phyloP scores from a whole-genome alignment of 208 protist genomes.

The Trichomonas tenax region DNA sequence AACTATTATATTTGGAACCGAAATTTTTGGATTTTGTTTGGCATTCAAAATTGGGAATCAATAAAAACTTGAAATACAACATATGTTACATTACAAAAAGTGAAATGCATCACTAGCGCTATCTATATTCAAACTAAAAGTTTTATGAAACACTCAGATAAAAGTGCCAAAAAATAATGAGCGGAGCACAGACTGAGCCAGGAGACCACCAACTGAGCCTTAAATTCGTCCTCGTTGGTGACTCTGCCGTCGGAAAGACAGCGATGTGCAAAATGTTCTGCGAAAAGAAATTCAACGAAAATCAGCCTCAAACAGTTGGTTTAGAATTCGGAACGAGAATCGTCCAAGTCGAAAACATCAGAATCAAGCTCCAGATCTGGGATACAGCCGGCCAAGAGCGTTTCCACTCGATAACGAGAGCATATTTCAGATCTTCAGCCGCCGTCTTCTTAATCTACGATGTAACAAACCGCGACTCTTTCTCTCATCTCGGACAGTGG shows the following conservation, averaged over 20 bases:
- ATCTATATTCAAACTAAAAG: too few relatives aligned
- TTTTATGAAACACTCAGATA: too few relatives aligned
- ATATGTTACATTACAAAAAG: too few relatives aligned
- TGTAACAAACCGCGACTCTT: conserved; percentile 14
- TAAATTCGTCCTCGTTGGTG: neutral
- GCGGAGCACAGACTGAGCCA: neutral
- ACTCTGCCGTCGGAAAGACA: neutral
- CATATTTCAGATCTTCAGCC: neutral
- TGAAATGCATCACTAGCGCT: too few relatives aligned
- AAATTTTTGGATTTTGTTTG: too few relatives aligned
- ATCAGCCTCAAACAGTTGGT: conserved; percentile 13
- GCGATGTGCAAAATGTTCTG: neutral
- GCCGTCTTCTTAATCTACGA: neutral
- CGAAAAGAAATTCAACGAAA: neutral
- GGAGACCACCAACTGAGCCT: neutral
- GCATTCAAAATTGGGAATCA: too few relatives aligned
- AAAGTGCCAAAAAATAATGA: neutral
- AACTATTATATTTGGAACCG: too few relatives aligned
- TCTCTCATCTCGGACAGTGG: neutral
- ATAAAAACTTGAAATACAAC: too few relatives aligned
- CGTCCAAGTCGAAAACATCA: neutral
- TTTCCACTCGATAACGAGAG: neutral
- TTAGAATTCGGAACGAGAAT: conserved; percentile 5
- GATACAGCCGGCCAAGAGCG: conserved; percentile 18
- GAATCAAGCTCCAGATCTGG: conserved; percentile 10